A percentile compares a stretch with the other conserved stretches of the same genome.
Conservation (phyloP, 805 yeast genomes). For the Starmerella geochares region DNA sequence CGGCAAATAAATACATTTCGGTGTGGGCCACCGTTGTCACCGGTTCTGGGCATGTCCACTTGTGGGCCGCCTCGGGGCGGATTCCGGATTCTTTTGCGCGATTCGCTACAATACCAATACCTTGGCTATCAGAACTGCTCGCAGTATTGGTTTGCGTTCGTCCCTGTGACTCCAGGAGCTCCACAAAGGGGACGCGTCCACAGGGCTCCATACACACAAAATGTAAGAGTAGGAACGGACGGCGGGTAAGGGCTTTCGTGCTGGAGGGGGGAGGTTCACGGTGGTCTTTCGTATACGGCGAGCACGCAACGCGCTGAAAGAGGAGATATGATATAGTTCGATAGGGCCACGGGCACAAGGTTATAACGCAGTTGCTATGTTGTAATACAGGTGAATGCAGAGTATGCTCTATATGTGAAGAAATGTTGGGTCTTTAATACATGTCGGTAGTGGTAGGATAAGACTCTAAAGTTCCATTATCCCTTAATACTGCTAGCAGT, state of each 20-base stretch:
- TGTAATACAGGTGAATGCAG: background rate
- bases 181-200: slow-evolving; percentile 13
- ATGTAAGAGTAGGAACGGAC: background rate
- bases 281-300: background rate
- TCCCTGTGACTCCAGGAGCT: slow-evolving; percentile 7
- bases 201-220: slow-evolving; percentile 13
- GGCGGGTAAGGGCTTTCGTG: slow-evolving; percentile 5
- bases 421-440: background rate
- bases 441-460: background rate
- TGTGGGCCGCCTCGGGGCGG: slow-evolving; percentile 41
- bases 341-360: too few relatives aligned
- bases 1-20: slow-evolving; percentile 51
- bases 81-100: background rate
- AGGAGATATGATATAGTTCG: background rate
- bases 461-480: too few relatives aligned
- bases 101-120: background rate
- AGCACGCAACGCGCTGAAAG: background rate
- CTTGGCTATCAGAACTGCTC: background rate
- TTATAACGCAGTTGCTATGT: too few relatives aligned
- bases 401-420: background rate
- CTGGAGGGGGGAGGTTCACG: background rate
- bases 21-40: slow-evolving; percentile 47
- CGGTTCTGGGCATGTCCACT: slow-evolving; percentile 66
- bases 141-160: background rate
- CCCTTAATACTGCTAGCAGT: too few relatives aligned